These are phyloP conservation scores for Gracilariopsis chorda DNA, from an alignment of 23 red algal genomes.

Conservation along the genomic window DNA sequence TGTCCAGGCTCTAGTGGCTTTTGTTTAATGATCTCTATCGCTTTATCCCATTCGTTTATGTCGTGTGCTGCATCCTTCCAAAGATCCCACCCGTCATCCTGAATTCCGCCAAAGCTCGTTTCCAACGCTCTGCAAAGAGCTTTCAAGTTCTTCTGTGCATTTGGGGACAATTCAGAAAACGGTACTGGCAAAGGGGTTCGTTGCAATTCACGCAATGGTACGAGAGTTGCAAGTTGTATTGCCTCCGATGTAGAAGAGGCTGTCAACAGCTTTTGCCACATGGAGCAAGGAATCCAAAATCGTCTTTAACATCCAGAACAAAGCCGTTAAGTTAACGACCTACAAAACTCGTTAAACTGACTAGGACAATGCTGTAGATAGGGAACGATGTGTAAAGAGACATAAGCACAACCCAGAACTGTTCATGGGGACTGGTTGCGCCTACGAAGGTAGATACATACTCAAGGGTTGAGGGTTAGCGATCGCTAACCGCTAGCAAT, in stretches of 20 bases:
- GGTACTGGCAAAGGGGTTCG: neutral
- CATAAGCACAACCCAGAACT: too few species aligned
- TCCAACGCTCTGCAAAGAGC: neutral
- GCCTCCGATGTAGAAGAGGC: neutral
- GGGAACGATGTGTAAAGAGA: too few species aligned
- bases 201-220: neutral
- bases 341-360: too few species aligned
- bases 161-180: slow-evolving; percentile 1
- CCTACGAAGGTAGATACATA: too few species aligned
- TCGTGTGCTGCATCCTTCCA: neutral
- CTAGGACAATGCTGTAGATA: too few species aligned
- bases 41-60: neutral
- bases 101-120: neutral
- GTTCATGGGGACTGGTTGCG: too few species aligned
- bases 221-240: neutral
- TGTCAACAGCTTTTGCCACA: neutral
- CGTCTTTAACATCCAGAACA: too few species aligned
- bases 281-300: neutral
- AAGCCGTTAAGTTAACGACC: too few species aligned
- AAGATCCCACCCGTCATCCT: neutral
- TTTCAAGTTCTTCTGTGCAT: neutral
- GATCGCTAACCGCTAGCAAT: too few species aligned
- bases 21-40: neutral
- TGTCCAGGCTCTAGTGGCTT: neutral
- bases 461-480: too few species aligned